Evolutionary conservation across 2,329 filamentous ascomycete species (phyloP), one percentile per base, ranked within the genome.

Genomic region (Ophiocordyceps camponoti-saundersi): DNA sequence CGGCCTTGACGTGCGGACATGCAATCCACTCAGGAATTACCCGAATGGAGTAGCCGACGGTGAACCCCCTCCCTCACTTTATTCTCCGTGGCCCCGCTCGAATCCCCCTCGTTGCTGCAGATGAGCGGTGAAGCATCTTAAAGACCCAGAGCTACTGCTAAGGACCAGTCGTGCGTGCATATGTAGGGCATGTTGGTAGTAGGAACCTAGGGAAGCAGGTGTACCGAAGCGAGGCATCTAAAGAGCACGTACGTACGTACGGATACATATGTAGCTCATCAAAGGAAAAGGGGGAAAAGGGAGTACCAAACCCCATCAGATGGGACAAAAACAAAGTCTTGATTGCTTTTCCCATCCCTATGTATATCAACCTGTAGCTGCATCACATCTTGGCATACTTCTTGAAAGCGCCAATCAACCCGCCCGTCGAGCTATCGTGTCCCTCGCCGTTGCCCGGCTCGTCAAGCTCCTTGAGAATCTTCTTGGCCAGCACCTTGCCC

Each of bases 401-500:
- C 82, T 95, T 95, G 72, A 95, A 98, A 11, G 85, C 86, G 50
- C 82, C 82, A 65, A 98, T 88, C 55, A 98, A 73, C 26, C 89
- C 86, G 52, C 80, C 86, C 12, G 92, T 98, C 57, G 85, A 92
- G 51, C 79, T 70, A 64, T 98, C 92, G 67, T 98, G 92, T 49
- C 75, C 77, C 49, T 70, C 70, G 47, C 80, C 80, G 56, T 77
- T 79, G 50, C 78, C 85, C n/a, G 75, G 65, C 61, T 82, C 75
- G 54, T 95, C 88, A 49, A 98, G 75, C 73, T 98, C 92, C 59
- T 67, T 66, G 57, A 86, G 81, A 53, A 89, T 88, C 71, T 87
- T 89, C 80, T 90, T 96, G 51, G 92, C 92, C 54, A 98, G 72
- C 40, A 83, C 80, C 82, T 98, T 98, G 65, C 92, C 92, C 51